Conservation (phyloP, 1,284 basidiomycete genomes). For the Sporisorium sorghi region DNA sequence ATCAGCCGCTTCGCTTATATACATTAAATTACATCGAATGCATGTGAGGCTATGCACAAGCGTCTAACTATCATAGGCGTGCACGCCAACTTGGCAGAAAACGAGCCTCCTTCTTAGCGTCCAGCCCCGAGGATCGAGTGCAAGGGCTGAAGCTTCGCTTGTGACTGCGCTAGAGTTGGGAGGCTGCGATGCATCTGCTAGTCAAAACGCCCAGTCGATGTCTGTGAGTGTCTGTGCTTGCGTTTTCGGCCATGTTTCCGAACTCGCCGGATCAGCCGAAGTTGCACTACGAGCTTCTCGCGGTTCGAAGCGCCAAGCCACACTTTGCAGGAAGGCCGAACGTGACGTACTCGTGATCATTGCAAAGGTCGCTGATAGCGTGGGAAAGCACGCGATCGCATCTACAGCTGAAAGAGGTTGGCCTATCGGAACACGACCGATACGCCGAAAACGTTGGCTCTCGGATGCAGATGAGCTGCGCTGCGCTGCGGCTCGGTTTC, state of each 20-base stretch:
- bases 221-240: too few relatives aligned
- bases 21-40: neutral
- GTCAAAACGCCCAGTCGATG: too few relatives aligned
- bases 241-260: neutral
- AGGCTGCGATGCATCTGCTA: too few relatives aligned
- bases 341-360: neutral
- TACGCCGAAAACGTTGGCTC: neutral
- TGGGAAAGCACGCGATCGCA: neutral
- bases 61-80: too few relatives aligned
- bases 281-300: too few relatives aligned
- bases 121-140: too few relatives aligned
- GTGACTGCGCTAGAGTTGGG: too few relatives aligned
- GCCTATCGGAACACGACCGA: neutral
- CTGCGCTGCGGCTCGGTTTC: neutral
- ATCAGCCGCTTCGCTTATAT: neutral
- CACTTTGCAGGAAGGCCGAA: neutral
- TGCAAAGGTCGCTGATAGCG: neutral
- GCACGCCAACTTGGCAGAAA: too few relatives aligned
- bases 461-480: neutral
- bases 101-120: too few relatives aligned
- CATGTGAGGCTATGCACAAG: neutral
- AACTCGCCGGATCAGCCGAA: conserved; percentile 7
- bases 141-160: too few relatives aligned
- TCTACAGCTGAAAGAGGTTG: neutral
- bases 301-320: neutral